Evolutionary conservation across 345 rosid species (phyloP), one percentile per base, ranked within the genome.

Genomic region (Hibiscus mutabilis): DNA sequence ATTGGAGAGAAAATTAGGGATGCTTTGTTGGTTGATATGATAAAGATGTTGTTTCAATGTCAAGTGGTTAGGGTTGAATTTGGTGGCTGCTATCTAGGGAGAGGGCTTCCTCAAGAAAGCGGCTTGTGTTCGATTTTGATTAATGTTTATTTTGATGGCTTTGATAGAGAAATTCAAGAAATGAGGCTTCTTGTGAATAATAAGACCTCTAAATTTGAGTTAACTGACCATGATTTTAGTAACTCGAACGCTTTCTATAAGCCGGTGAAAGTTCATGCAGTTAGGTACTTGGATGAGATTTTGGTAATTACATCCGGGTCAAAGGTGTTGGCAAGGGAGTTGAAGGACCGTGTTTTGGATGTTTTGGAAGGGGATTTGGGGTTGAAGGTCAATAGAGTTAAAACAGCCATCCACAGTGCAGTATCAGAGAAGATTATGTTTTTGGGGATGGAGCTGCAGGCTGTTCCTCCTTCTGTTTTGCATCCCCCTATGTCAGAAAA

Each of bases 201-300:
- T 67, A 81, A 77, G 81, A 87, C 87, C 78, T 85, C 75, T 25
- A 82, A 74, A 59, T 56, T 89, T 62, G 82, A 77, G 70, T 21
- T 60, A 19, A 77, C 75, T 10, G 85, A 78, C 73, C 59, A 49
- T 6, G 78, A 66, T 53, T 78, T 82, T 0, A 47, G n/a, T 18
- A 21, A 8, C 14, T 73, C 83, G 31, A 81, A 63, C 79, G 85
- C 90, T 68, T 88, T 85, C 70, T 88, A 76, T 75, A 91, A 83
- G 80, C 96, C 95, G 0, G 72, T 81, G 42, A 94, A 85, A 82
- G 53, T 90, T 25, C 81, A 89, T 76, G 93, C 95, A 0, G 82
- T 90, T 60, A 84, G 98, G 85, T 94, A 91, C 71, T 84, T 91
- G 78, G 97, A 94, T 74, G 97, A 91, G 87, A 91, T 94, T 75